Evolutionary conservation across 345 rosid species (phyloP).

Genomic region (Gossypium raimondii): DNA sequence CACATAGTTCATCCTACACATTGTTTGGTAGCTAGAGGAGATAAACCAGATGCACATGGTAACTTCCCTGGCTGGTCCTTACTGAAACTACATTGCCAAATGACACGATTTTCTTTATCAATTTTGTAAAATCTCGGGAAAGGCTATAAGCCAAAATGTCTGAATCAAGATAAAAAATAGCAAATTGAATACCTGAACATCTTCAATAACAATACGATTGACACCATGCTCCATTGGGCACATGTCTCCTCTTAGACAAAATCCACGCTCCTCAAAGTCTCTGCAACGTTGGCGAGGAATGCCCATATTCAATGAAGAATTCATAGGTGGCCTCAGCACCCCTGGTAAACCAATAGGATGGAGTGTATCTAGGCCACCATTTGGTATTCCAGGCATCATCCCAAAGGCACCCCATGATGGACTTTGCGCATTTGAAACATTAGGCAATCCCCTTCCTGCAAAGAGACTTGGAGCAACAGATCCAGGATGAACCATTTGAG

Average conservation of each 20-base stretch:
- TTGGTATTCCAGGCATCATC: slow-evolving; percentile 66
- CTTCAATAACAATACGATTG: slow-evolving; percentile 94
- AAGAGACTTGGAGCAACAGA: slow-evolving; percentile 50
- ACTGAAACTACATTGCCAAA: not conserved
- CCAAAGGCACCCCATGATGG: slow-evolving; percentile 84
- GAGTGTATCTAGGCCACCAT: slow-evolving; percentile 73
- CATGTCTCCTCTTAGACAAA: slow-evolving; percentile 97
- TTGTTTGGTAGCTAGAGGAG: not conserved
- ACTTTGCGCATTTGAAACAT: slow-evolving; percentile 54
- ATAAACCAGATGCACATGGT: not conserved
- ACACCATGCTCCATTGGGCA: slow-evolving; percentile 99
- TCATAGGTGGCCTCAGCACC: slow-evolving; percentile 56
- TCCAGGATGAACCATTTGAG: slow-evolving; percentile 66
- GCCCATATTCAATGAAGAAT: slow-evolving; percentile 58
- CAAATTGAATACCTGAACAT: slow-evolving; percentile 71
- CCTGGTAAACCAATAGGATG: slow-evolving; percentile 73
- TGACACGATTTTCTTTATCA: not conserved
- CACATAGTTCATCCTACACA: not conserved
- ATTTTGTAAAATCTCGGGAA: not conserved
- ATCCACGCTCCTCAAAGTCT: slow-evolving; percentile 98
- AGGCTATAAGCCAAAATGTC: not conserved
- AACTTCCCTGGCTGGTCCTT: not conserved
- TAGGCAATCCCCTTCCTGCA: slow-evolving; percentile 71
- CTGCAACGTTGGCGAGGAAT: slow-evolving; percentile 84
- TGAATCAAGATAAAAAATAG: not conserved